phyloP scores from a whole-genome alignment of 176 grass and related monocot genomes.

The Aegilops tauschii region DNA sequence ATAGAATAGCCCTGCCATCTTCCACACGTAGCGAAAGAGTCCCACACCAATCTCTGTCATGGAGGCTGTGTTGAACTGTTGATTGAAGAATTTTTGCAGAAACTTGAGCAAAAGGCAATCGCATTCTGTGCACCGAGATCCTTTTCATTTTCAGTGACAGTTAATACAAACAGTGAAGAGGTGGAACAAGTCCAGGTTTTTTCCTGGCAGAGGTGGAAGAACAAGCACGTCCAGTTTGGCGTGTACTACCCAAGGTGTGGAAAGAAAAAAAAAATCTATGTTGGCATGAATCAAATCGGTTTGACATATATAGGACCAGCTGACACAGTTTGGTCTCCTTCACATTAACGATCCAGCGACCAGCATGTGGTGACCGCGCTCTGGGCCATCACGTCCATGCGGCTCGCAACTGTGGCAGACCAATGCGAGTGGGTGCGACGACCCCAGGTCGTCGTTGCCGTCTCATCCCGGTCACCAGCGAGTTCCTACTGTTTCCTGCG shows the following conservation, averaged over 20 bases:
- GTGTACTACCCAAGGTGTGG: not conserved
- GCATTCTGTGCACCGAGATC: not conserved
- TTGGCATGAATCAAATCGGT: not conserved
- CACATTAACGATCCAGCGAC: not conserved
- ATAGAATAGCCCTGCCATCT: not conserved
- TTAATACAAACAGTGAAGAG: not conserved
- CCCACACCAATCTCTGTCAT: not conserved
- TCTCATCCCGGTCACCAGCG: not conserved
- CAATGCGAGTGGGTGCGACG: not conserved
- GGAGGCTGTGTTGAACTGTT: not conserved
- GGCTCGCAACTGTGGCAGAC: not conserved
- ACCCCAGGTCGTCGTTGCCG: not conserved
- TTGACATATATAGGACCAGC: not conserved
- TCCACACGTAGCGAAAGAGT: not conserved
- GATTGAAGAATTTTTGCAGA: not conserved
- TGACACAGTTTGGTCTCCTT: not conserved
- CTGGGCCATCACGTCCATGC: not conserved
- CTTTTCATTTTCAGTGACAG: not conserved
- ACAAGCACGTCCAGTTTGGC: not conserved
- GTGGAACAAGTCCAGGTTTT: not conserved
- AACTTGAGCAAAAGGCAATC: not conserved
- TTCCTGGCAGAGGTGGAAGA: too few species aligned
- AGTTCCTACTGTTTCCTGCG: not conserved
- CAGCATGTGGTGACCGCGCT: not conserved
- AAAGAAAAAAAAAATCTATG: not conserved